Base-by-base conservation (phyloP, 495 filamentous ascomycete species). In the Recurvomyces mirabilis region DNA sequence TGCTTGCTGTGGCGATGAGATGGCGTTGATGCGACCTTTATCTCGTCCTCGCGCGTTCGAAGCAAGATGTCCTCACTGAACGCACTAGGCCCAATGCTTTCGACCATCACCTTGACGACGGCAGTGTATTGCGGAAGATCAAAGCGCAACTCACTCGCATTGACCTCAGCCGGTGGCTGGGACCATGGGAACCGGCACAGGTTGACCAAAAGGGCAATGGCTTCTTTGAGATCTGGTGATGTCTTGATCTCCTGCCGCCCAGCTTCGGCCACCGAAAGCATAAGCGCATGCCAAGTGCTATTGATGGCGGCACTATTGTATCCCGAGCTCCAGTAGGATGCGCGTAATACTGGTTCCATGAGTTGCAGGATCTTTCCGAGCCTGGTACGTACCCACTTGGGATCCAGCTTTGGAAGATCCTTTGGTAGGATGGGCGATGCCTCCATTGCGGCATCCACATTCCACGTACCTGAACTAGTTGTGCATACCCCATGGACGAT, bases 221-320 rank as follows among this genome's bases (percentile, higher is more conserved):
- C 85, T 38, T 78, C 70, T 64, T 83, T 84, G 4, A 83, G 79
- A 43, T 96, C 87, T 18, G 71, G 72, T 0, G 85, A 85, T 11
- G 88, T 81, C 52, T 87, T 94, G 43, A 98, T 79, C 57, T 98
- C 91, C 62, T 93, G 91, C 32, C 72, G 79, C 5, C 83, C 83
- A 0, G 91, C 88, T 39, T 79, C 71, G 3, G 79, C 78, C 23
- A 95, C 61, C 5, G 84, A 76, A 11, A 64, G 72, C 13, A 80
- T 71, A 21, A 94, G 74, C 35, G 65, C 69, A 10, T 62, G 59
- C 89, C 91, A 95, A 2, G 32, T 30, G 1, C 3, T 19, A 17
- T 43, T 33, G 5, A 31, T 2, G 4, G 26, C 35, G 11, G 18
- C 22, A 18, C 9, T 23, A 10, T 9, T 12, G 4, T 21, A 14